Evolutionary conservation across 2,329 filamentous ascomycete genomes (phyloP).

Genomic region (Aspergillus carbonarius): DNA sequence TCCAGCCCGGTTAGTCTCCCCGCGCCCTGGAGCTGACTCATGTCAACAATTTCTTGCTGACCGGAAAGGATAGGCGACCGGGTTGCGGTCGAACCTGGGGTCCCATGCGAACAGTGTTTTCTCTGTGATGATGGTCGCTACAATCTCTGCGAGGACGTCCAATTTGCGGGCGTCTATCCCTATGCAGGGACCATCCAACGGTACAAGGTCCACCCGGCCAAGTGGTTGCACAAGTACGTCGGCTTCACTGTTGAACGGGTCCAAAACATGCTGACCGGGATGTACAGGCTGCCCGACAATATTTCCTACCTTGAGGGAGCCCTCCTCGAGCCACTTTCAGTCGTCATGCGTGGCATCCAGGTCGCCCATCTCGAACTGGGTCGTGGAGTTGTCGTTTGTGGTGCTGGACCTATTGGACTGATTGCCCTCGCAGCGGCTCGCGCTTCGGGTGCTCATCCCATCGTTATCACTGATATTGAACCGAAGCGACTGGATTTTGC

Average conservation of each 20-base stretch:
- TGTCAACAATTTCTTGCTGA: background rate
- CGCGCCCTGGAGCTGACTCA: background rate
- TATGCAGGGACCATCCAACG: constrained; percentile 61
- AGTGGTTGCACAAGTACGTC: constrained; percentile 52
- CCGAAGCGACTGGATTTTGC: constrained; percentile 58
- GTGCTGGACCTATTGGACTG: constrained; percentile 64
- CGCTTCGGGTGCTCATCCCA: constrained; percentile 62
- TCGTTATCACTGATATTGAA: constrained; percentile 65
- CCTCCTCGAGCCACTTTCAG: constrained; percentile 63
- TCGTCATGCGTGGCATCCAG: constrained; percentile 62
- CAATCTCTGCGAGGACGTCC: constrained; percentile 63
- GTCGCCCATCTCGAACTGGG: constrained; percentile 56
- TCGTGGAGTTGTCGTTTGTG: constrained; percentile 57
- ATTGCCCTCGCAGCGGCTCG: constrained; percentile 58
- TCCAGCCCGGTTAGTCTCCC: constrained; percentile 47
- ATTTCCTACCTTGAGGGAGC: constrained; percentile 60
- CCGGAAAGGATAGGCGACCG: constrained; percentile 52
- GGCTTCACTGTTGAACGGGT: too few species aligned
- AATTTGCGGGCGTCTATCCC: constrained; percentile 62
- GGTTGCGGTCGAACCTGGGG: constrained; percentile 66
- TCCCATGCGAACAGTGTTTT: constrained; percentile 62
- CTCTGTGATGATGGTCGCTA: constrained; percentile 61
- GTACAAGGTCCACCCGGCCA: constrained; percentile 62
- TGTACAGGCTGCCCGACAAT: constrained; percentile 51
- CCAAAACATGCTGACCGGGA: background rate